Percentiles rank a stretch among this genome's conserved stretches.
These are phyloP conservation scores for Penicillium sp. DNA, from an alignment of 2,329 filamentous ascomycete genomes.

Conservation along the genomic window DNA sequence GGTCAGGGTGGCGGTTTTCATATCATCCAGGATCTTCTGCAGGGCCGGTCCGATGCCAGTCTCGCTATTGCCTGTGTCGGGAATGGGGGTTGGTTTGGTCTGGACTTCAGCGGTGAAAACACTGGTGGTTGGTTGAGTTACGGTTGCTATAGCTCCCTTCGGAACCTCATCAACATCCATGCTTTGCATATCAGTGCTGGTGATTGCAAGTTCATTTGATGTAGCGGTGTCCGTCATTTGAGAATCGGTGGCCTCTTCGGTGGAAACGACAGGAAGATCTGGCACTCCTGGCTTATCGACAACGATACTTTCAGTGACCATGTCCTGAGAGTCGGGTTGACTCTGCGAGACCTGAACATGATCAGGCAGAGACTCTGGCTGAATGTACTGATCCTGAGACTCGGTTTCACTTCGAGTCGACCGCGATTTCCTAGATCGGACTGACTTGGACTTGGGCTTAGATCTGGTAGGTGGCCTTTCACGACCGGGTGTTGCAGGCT, in stretches of 20 bases:
- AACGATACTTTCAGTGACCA: slow-evolving; percentile 5
- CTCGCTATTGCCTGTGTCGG: slow-evolving; percentile 9
- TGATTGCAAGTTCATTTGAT: background rate
- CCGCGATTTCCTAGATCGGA: slow-evolving; percentile 26
- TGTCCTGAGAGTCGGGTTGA: slow-evolving; percentile 1
- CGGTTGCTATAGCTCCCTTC: background rate
- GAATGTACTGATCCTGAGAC: slow-evolving; percentile 5
- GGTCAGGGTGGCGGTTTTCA: slow-evolving; percentile 64
- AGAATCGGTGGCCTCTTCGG: slow-evolving; percentile 23
- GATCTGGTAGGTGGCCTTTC: slow-evolving; percentile 16
- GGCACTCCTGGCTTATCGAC: background rate
- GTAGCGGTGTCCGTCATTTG: slow-evolving; percentile 20
- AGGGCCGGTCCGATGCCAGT: slow-evolving; percentile 59
- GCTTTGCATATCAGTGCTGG: slow-evolving; percentile 1
- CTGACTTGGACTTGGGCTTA: slow-evolving; percentile 21
- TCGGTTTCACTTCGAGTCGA: slow-evolving; percentile 18
- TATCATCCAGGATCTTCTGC: slow-evolving; percentile 60
- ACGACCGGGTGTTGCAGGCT: slow-evolving; percentile 15
- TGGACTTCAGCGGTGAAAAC: slow-evolving; percentile 22
- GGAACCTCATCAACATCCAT: slow-evolving; percentile 12
- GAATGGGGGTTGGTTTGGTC: slow-evolving; percentile 11
- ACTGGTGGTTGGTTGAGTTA: background rate
- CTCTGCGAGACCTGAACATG: slow-evolving; percentile 1
- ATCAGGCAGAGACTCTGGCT: background rate
- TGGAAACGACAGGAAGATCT: slow-evolving; percentile 9